A percentile compares a stretch with the other conserved stretches of the same genome.
Evolutionary conservation across 306 rosid species (phyloP).

Genomic region (Cicer yamashitae): DNA sequence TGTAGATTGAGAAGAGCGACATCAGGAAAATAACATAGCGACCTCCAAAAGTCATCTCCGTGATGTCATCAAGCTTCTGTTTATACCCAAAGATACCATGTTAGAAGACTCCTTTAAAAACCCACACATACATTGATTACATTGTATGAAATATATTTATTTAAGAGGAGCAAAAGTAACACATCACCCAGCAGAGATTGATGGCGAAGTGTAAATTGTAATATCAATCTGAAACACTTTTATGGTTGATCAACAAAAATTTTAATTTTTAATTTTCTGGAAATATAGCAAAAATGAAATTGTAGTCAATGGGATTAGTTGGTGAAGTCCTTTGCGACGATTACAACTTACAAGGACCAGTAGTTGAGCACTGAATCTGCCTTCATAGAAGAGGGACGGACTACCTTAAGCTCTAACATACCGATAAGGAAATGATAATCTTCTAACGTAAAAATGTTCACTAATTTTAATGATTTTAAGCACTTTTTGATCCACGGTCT

Average conservation of each 20-base stretch:
- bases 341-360: constrained; percentile 3
- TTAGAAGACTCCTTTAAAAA: constrained; percentile 24
- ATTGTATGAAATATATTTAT: constrained; percentile 2
- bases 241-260: constrained; percentile 4
- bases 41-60: constrained; percentile 96
- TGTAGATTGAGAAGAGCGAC: constrained; percentile 93
- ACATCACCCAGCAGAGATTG: constrained; percentile 3
- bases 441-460: constrained; percentile 5
- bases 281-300: constrained; percentile 25
- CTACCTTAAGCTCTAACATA: not conserved
- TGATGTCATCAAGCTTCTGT: constrained; percentile 98
- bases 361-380: not conserved
- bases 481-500: constrained; percentile 5
- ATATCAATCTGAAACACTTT: constrained; percentile 22
- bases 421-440: not conserved
- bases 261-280: constrained; percentile 15
- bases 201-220: constrained; percentile 30
- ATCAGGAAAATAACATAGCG: constrained; percentile 91
- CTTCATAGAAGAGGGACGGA: constrained; percentile 7
- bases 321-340: constrained; percentile 4
- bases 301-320: not conserved
- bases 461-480: constrained; percentile 4
- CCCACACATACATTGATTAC: not conserved
- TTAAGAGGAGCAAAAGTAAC: constrained; percentile 11
- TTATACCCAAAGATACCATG: constrained; percentile 40